Conservation (phyloP, 192 early-diverging fungal species). For the Podila verticillata region DNA sequence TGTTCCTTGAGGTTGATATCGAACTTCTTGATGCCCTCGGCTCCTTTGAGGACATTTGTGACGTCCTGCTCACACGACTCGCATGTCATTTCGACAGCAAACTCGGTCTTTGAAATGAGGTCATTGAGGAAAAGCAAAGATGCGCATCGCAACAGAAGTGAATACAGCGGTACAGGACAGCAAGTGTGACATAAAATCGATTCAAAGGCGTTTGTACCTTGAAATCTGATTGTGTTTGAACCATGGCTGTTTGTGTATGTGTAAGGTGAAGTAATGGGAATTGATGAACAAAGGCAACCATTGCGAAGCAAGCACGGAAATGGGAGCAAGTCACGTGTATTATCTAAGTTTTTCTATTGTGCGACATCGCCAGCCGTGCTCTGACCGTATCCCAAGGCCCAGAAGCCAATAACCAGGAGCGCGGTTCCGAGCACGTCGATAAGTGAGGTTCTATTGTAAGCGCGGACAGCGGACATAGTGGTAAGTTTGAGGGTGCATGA, state of each 20-base stretch:
- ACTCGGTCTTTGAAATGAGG: conserved; percentile 69
- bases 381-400: conserved; percentile 36
- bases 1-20: conserved; percentile 75
- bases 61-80: conserved; percentile 80
- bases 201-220: conserved; percentile 15
- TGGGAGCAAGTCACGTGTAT: no score
- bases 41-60: conserved; percentile 60
- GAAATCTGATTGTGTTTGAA: conserved; percentile 26
- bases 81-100: conserved; percentile 90
- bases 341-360: neutral
- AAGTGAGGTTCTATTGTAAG: conserved; percentile 66
- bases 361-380: neutral
- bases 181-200: neutral
- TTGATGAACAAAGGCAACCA: no score
- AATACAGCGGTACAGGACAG: neutral
- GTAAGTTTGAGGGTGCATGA: conserved; percentile 1
- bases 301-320: no score
- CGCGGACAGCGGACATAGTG: no score
- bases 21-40: conserved; percentile 66
- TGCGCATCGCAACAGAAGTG: neutral
- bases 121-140: neutral
- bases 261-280: neutral
- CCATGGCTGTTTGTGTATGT: conserved; percentile 19
- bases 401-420: conserved; percentile 60
- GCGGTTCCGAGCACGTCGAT: conserved; percentile 78